phyloP scores from a whole-genome alignment of 306 rosid species.

The Phaseolus lunatus region DNA sequence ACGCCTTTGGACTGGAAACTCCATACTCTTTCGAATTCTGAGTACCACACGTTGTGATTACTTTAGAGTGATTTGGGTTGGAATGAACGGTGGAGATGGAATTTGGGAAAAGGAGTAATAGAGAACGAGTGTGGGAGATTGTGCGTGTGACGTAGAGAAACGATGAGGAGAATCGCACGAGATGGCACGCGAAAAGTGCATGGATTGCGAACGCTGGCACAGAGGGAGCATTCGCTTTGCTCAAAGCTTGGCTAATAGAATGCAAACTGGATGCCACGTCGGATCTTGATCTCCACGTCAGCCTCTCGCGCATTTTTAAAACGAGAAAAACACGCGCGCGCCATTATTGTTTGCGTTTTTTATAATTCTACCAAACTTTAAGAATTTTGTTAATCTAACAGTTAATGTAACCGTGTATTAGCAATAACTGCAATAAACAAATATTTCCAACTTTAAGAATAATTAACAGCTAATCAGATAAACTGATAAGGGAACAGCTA shows the following conservation, averaged over 20 bases:
- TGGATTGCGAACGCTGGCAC: slow-evolving; percentile 49
- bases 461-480: no score
- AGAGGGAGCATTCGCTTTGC: slow-evolving; percentile 29
- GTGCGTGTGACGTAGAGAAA: slow-evolving; percentile 31
- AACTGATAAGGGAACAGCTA: no score
- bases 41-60: background rate
- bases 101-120: background rate
- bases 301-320: background rate
- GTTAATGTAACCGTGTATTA: background rate
- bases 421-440: no score
- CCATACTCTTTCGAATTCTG: no score
- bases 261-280: slow-evolving; percentile 33
- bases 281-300: background rate
- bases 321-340: background rate
- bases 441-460: no score
- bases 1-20: background rate
- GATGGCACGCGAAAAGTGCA: slow-evolving; percentile 54
- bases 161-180: slow-evolving; percentile 23
- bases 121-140: background rate
- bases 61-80: background rate
- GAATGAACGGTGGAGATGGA: slow-evolving; percentile 5
- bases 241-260: slow-evolving; percentile 36
- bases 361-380: background rate
- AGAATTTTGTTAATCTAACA: background rate
- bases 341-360: background rate